These are phyloP conservation scores for Lophium mytilinum DNA, from an alignment of 495 filamentous ascomycete species.

Conservation along the genomic window DNA sequence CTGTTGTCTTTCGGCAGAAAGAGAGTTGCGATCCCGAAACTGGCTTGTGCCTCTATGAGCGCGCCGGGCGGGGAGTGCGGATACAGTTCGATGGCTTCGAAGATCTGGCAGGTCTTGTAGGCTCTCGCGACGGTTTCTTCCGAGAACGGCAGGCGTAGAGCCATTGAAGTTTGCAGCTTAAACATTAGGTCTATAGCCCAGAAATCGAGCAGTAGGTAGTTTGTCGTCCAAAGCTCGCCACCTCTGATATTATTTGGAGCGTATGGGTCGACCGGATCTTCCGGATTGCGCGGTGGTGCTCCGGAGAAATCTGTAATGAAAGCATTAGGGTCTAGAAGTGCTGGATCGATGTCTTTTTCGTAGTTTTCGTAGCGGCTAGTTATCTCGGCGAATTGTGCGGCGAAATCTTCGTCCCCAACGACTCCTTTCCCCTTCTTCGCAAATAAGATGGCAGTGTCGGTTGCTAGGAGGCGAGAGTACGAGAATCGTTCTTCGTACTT, in stretches of 20 bases:
- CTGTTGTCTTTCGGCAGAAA: slow-evolving; percentile 66
- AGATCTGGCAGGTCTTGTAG: slow-evolving; percentile 62
- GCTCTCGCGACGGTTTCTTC: slow-evolving; percentile 53
- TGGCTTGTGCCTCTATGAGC: slow-evolving; percentile 65
- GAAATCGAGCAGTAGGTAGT: slow-evolving; percentile 69
- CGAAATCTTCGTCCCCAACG: slow-evolving; percentile 58
- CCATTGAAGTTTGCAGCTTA: slow-evolving; percentile 57
- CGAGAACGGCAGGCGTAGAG: slow-evolving; percentile 42
- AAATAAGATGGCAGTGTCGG: slow-evolving; percentile 73
- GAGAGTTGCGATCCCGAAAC: slow-evolving; percentile 64
- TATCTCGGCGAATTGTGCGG: slow-evolving; percentile 50
- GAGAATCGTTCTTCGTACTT: slow-evolving; percentile 60
- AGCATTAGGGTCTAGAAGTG: slow-evolving; percentile 49
- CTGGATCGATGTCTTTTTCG: slow-evolving; percentile 49
- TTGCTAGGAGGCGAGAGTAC: slow-evolving; percentile 62
- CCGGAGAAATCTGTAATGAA: slow-evolving; percentile 53
- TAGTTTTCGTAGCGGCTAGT: slow-evolving; percentile 46
- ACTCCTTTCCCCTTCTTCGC: slow-evolving; percentile 56
- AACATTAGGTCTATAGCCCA: slow-evolving; percentile 73
- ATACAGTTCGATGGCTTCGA: slow-evolving; percentile 68
- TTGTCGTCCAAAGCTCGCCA: slow-evolving; percentile 62
- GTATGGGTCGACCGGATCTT: slow-evolving; percentile 68
- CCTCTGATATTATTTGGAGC: slow-evolving; percentile 56
- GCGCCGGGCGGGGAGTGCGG: slow-evolving; percentile 61
- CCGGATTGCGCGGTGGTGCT: slow-evolving; percentile 41